phyloP scores from a whole-genome alignment of 805 yeast genomes.

The Ogataea trehalophila region DNA sequence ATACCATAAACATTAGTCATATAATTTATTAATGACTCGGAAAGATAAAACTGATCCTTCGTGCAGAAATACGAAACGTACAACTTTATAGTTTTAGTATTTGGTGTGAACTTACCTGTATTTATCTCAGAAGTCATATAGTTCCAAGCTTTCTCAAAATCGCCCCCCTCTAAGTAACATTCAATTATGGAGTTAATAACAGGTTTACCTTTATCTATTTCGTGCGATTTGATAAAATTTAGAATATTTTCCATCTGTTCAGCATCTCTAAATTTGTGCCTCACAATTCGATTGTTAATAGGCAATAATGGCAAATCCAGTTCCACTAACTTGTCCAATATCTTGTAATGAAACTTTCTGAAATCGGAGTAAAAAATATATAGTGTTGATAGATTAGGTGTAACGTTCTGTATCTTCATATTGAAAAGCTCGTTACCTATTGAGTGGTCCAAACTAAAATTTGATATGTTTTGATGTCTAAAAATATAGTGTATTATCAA shows the following conservation, averaged over 20 bases:
- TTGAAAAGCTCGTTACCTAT: constrained; percentile 3
- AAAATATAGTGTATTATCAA: constrained; percentile 7
- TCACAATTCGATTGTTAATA: constrained; percentile 7
- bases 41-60: constrained; percentile 4
- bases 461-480: not conserved
- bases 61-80: constrained; percentile 5
- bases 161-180: constrained; percentile 2
- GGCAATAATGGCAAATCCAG: constrained; percentile 2
- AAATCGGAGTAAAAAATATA: constrained; percentile 9
- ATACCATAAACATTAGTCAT: constrained; percentile 1
- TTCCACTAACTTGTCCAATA: constrained; percentile 5
- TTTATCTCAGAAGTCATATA: constrained; percentile 1
- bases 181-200: constrained; percentile 5
- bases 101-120: constrained; percentile 1
- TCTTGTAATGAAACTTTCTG: not conserved
- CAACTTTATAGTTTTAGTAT: constrained; percentile 5
- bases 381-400: constrained; percentile 9
- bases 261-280: constrained; percentile 2
- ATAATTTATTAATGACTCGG: constrained; percentile 7
- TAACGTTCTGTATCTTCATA: constrained; percentile 1
- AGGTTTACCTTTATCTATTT: constrained; percentile 4
- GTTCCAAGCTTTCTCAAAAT: constrained; percentile 4
- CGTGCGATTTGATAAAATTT: constrained; percentile 5
- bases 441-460: not conserved
- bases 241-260: constrained; percentile 4